Conservation (phyloP, 2,329 filamentous ascomycete species). For the Botrytis porri region DNA sequence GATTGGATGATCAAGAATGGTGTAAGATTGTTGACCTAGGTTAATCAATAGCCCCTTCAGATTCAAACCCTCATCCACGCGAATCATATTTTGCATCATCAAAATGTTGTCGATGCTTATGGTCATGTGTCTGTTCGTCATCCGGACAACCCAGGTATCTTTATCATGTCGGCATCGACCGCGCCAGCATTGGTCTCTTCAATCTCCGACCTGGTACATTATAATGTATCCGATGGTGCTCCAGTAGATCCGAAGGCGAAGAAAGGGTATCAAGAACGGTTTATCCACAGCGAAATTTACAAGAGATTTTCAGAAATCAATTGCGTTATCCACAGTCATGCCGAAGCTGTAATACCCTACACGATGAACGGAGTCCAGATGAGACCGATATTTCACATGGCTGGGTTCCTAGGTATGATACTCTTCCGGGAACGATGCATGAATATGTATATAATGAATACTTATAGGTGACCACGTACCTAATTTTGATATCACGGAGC, state of each 20-base stretch:
- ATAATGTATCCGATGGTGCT: conserved; percentile 43
- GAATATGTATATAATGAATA: conserved; percentile 4
- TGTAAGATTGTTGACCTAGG: neutral
- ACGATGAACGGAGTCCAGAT: conserved; percentile 43
- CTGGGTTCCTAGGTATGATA: conserved; percentile 42
- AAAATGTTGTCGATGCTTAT: conserved; percentile 52
- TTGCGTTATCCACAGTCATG: conserved; percentile 46
- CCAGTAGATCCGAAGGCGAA: conserved; percentile 42
- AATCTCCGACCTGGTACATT: conserved; percentile 46
- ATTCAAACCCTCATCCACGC: conserved; percentile 1
- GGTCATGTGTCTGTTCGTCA: conserved; percentile 54
- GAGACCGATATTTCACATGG: conserved; percentile 44
- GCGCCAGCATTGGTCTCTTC: conserved; percentile 48
- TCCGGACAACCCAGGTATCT: conserved; percentile 44
- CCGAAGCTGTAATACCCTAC: conserved; percentile 44
- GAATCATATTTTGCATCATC: conserved; percentile 51
- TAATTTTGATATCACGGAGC: conserved; percentile 38
- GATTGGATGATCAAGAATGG: neutral
- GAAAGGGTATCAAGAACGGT: conserved; percentile 45
- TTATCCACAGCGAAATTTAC: conserved; percentile 48
- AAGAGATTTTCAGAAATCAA: conserved; percentile 42
- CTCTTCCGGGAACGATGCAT: neutral
- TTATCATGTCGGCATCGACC: conserved; percentile 48
- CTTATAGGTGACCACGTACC: conserved; percentile 32
- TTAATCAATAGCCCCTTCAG: neutral